These are phyloP conservation scores for Penicillium sp. DNA, from an alignment of 2,329 filamentous ascomycete species.

Conservation along the genomic window DNA sequence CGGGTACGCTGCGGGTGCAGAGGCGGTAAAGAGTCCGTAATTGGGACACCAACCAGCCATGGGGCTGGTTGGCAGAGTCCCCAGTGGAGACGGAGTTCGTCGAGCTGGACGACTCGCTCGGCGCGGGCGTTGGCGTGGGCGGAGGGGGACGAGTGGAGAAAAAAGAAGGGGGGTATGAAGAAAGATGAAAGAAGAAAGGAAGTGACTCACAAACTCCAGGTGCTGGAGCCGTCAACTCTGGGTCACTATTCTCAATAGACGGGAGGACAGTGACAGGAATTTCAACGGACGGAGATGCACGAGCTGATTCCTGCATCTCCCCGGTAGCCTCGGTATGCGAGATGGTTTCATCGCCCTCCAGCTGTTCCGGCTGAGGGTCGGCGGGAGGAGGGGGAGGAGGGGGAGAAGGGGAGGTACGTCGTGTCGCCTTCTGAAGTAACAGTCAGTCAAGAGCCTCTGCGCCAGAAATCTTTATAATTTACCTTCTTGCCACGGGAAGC, in stretches of 20 bases:
- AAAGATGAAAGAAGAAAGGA: neutral
- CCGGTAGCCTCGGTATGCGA: neutral
- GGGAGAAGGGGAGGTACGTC: neutral
- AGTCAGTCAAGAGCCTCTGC: neutral
- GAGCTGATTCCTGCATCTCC: neutral
- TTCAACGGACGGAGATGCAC: conserved; percentile 2
- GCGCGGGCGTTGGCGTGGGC: neutral
- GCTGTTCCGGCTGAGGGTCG: conserved; percentile 6
- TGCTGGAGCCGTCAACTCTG: neutral
- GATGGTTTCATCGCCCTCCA: neutral
- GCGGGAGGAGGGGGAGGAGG: neutral
- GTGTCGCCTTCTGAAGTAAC: neutral
- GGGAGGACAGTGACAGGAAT: conserved; percentile 6
- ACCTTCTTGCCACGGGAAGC: conserved; percentile 14
- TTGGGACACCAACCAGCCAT: conserved; percentile 1
- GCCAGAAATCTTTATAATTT: neutral
- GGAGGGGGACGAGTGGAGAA: neutral
- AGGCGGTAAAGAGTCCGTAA: neutral
- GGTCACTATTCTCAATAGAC: conserved; percentile 10
- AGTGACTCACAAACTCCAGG: conserved; percentile 6
- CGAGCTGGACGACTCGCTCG: neutral
- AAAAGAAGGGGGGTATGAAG: neutral
- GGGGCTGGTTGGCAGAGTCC: neutral
- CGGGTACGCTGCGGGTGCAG: neutral
- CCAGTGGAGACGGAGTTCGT: neutral